Evolutionary conservation across 2,329 filamentous ascomycete species (phyloP), one percentile per base, ranked within the genome.

Genomic region (Fusarium multiceps): DNA sequence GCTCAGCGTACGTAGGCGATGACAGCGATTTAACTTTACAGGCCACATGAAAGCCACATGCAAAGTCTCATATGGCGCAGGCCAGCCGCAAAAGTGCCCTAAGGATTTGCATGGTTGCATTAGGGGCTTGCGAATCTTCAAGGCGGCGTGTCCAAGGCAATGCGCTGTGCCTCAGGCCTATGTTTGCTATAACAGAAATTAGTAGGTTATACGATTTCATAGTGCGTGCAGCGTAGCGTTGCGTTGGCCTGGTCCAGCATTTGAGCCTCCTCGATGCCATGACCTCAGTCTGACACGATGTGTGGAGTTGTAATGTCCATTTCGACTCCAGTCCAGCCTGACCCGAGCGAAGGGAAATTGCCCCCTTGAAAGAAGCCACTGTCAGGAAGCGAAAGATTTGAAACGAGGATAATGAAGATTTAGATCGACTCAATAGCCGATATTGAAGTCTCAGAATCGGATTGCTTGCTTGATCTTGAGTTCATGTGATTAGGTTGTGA

Each of bases 221-320:
- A 56, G 43, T 49, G 43, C 27, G 30, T 55, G 53, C 41, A 63
- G 56, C 56, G 30, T 55, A 58, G 61, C 50, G 28, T 58, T 42
- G 27, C 40, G 57, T 48, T 48, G 42, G 41, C 28, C 66, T 60
- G 57, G 51, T 28, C 60, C 56, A 48, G 59, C 46, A 59, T 63
- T 68, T 74, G 63, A 72, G 63, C 56, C 72, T 67, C 66, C 43
- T 66, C 43, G 18, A 69, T 27, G 32, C 70, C 59, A 71, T 75
- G 68, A 74, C 68, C 71, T 75, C 70, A 70, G 62, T 66, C 72
- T 74, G 71, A 74, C 69, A 72, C 63, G 69, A 63, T 61, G 60
- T 56, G 74, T 73, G 68, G 68, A 73, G 60, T 56, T 50, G 50
- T 21, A 61, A 66, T 63, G 59, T 63, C 42, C 49, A 54, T 48